Evolutionary conservation across 208 protist genomes (phyloP).

Genomic region (Crithidia expoeki): DNA sequence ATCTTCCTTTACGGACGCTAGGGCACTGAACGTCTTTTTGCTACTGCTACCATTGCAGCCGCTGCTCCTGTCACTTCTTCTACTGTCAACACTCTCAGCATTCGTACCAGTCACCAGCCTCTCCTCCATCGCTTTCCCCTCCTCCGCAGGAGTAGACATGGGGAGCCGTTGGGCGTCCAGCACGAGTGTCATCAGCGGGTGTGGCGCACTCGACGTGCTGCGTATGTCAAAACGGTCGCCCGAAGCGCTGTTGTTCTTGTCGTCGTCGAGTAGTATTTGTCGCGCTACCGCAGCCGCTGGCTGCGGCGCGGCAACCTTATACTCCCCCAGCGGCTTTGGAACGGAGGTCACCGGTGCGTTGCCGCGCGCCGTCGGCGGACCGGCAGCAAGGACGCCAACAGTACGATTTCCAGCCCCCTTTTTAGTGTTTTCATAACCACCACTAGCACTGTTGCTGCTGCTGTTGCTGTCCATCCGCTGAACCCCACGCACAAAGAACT

Average conservation of each 20-base stretch:
- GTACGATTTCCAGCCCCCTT: neutral
- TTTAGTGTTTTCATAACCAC: neutral
- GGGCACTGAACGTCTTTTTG: neutral
- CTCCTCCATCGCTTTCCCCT: neutral
- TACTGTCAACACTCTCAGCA: neutral
- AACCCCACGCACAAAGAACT: slow-evolving; percentile 14
- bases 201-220: slow-evolving; percentile 10
- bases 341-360: neutral
- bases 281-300: neutral
- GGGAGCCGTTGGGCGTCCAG: slow-evolving; percentile 7
- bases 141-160: neutral
- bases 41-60: neutral
- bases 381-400: neutral
- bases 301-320: neutral
- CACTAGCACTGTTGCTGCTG: neutral
- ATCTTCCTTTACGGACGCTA: neutral
- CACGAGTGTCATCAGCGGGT: slow-evolving; percentile 11
- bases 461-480: slow-evolving; percentile 6
- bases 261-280: neutral
- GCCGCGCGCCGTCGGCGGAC: neutral
- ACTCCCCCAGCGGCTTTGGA: neutral
- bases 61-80: neutral
- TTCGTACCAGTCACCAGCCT: neutral
- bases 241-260: neutral
- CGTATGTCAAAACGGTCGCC: slow-evolving; percentile 14